Base-by-base conservation (phyloP, 2,329 filamentous ascomycete genomes). In the Cucurbitaria berberidis region DNA sequence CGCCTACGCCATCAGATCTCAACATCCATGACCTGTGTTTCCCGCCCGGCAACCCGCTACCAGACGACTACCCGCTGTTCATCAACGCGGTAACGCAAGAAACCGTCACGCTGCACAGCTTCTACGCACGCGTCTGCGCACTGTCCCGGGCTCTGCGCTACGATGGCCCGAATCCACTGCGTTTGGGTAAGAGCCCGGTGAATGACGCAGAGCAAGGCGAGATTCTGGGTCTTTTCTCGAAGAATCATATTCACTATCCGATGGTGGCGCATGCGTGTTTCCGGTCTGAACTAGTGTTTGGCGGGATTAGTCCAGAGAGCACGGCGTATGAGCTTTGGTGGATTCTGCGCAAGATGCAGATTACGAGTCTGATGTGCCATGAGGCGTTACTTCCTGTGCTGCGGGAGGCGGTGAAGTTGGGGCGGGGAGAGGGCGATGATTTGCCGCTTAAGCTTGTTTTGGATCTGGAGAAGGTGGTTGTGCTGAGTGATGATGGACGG, bases 21-120 rank as follows among this genome's bases (percentile, higher is more conserved):
- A 73, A 71, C 45, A 67, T 73, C 36, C 68, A 72, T 40, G 62
- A 67, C 2, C 57, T 72, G 8, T 72, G 67, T 43, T 70, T 70
- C 43, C 69, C 68, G 13, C 52, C 64, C 5, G 43, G 60, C 22
- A 63, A 62, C 18, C 57, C 63, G 2, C 51, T 73, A 0, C 68
- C 68, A 2, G 46, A 55, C 36, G 67, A 73, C 47, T 73, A 72
- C 21, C 63, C 64, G 10, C 59, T 70, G 15, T 64, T 70, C 49
- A 62, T 73, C 52, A 66, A 72, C 39, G 63, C 66, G 15, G 49
- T 51, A 0, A 72, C 67, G 9, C 55, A 64, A 27, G 64, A 69
- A 39, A 45, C 47, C 0, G 53, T 72, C 10, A 66, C 66, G 2
- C 60, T 72, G 2, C 67, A 70, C 47, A 53, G 62, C 36, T 70